These are phyloP conservation scores for Fragaria nilgerrensis DNA, from an alignment of 306 rosid species.

Conservation along the genomic window DNA sequence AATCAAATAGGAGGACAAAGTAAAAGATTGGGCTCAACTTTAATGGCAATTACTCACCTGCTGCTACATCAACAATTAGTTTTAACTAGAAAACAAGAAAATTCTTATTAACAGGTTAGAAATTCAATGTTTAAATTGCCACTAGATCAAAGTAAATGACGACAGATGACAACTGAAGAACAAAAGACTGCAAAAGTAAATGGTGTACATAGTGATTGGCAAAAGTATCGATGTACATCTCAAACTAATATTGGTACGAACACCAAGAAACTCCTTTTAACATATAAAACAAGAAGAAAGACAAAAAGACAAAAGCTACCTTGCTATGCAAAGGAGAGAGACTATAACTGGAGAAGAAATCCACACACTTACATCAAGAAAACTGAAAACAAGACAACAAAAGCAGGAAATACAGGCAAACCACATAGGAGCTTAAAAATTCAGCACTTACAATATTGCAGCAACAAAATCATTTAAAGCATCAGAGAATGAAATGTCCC, in stretches of 20 bases:
- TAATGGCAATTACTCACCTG: not conserved
- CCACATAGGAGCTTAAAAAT: not conserved
- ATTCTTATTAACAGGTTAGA: not conserved
- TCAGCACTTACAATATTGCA: not conserved
- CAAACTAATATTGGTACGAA: not conserved
- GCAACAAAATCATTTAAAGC: not conserved
- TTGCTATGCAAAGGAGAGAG: not conserved
- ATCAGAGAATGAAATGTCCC: not conserved
- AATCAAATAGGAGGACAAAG: not conserved
- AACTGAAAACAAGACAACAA: not conserved
- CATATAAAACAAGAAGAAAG: too few relatives aligned
- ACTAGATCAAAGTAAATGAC: not conserved
- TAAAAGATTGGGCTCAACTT: not conserved
- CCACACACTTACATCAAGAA: not conserved
- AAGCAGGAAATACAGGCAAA: not conserved
- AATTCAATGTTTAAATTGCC: not conserved
- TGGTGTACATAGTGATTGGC: not conserved
- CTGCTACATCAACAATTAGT: not conserved
- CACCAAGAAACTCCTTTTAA: not conserved
- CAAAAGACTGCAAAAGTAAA: not conserved
- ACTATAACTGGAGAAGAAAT: not conserved
- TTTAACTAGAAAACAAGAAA: not conserved
- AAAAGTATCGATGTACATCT: not conserved
- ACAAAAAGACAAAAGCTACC: not conserved
- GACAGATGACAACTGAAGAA: not conserved